Percentiles rank a stretch among this genome's conserved stretches.
Conservation (phyloP, 345 rosid species). For the Linum trigynum region DNA sequence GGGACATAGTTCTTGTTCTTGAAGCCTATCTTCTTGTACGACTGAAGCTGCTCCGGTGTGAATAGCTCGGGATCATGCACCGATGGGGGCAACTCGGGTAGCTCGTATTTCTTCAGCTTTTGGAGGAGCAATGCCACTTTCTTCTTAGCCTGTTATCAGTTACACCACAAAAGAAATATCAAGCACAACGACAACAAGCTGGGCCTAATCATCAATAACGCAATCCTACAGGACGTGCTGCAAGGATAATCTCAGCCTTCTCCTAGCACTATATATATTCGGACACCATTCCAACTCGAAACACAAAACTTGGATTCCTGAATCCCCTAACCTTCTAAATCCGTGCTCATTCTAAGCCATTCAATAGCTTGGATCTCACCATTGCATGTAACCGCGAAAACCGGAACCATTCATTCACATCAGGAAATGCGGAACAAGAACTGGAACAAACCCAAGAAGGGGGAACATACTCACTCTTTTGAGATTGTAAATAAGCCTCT, state of each 20-base stretch:
- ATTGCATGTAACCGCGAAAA: too few species aligned
- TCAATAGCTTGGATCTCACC: too few species aligned
- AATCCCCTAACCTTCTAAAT: too few species aligned
- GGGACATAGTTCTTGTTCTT: slow-evolving; percentile 88
- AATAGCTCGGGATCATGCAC: slow-evolving; percentile 89
- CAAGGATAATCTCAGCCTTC: background rate
- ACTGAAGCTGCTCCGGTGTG: slow-evolving; percentile 74
- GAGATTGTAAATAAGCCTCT: slow-evolving; percentile 84
- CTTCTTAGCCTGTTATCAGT: slow-evolving; percentile 64
- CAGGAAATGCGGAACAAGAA: background rate
- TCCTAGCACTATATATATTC: background rate
- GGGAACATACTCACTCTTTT: slow-evolving; percentile 45
- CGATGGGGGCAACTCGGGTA: slow-evolving; percentile 80
- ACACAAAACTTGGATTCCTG: too few species aligned
- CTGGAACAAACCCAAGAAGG: background rate
- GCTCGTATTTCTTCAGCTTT: slow-evolving; percentile 87
- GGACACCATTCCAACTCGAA: too few species aligned
- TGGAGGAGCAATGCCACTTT: slow-evolving; percentile 82
- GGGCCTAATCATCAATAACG: background rate
- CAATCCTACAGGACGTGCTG: too few species aligned
- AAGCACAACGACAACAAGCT: background rate
- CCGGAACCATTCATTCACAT: background rate
- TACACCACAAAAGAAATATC: background rate
- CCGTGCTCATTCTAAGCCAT: too few species aligned
- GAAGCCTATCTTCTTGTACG: slow-evolving; percentile 79